Percentiles rank a stretch among this genome's conserved stretches.
phyloP scores from a whole-genome alignment of 2,329 filamentous ascomycete species.

The Fusarium drepaniforme region DNA sequence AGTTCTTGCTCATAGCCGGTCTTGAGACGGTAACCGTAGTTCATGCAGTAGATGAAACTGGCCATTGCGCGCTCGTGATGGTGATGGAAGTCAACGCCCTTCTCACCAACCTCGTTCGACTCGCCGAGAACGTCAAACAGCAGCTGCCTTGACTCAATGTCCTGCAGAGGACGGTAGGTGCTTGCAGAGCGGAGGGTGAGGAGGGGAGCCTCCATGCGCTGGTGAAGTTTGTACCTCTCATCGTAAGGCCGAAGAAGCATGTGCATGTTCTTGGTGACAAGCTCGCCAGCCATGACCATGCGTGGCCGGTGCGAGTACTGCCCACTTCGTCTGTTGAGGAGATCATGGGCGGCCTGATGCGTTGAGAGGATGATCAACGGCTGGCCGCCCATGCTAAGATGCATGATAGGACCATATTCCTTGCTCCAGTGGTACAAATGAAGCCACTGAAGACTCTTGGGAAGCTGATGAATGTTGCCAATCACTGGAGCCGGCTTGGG shows the following conservation, averaged over 20 bases:
- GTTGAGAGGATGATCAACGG: slow-evolving; percentile 37
- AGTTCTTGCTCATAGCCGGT: slow-evolving; percentile 42
- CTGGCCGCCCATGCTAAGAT: slow-evolving; percentile 38
- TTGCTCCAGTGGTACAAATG: slow-evolving; percentile 61
- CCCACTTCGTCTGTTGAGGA: slow-evolving; percentile 31
- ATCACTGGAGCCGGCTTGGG: slow-evolving; percentile 36
- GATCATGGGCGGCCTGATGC: slow-evolving; percentile 36
- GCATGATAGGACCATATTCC: slow-evolving; percentile 39
- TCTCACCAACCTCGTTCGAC: slow-evolving; percentile 19
- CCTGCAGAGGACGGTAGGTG: slow-evolving; percentile 56
- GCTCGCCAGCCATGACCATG: slow-evolving; percentile 48
- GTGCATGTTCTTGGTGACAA: slow-evolving; percentile 51
- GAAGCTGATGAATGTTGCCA: slow-evolving; percentile 42
- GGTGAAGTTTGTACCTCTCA: slow-evolving; percentile 52
- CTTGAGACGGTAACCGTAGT: slow-evolving; percentile 52
- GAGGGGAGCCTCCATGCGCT: slow-evolving; percentile 52
- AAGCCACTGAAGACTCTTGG: slow-evolving; percentile 65
- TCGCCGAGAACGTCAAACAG: slow-evolving; percentile 54
- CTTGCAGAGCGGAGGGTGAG: slow-evolving; percentile 45
- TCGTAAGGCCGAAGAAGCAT: slow-evolving; percentile 57
- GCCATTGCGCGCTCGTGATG: slow-evolving; percentile 52
- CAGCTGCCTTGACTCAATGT: slow-evolving; percentile 60
- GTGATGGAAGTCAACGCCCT: slow-evolving; percentile 44
- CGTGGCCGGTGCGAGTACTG: slow-evolving; percentile 41
- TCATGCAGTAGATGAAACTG: slow-evolving; percentile 52